Percentiles rank a stretch among this genome's conserved stretches.
phyloP scores from a whole-genome alignment of 2,329 filamentous ascomycete species.

The Diaporthe sp. region DNA sequence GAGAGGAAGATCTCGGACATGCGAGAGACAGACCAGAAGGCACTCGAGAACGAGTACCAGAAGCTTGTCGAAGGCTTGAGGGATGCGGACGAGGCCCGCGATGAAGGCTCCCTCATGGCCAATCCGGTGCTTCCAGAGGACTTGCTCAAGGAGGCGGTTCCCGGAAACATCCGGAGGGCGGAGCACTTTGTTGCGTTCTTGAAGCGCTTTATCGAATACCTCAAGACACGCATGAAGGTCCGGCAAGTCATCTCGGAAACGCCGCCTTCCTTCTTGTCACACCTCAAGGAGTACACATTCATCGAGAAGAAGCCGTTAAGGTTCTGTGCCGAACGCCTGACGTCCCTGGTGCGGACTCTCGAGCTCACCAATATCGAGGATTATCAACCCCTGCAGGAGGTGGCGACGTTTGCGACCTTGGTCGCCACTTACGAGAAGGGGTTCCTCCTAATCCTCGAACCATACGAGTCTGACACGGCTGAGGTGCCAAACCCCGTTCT shows the following conservation, averaged over 20 bases:
- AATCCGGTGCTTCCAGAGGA: conserved; percentile 96
- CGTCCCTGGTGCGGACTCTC: conserved; percentile 92
- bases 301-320: conserved; percentile 95
- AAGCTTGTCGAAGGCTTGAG: conserved; percentile 93
- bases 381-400: conserved; percentile 95
- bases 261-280: conserved; percentile 89
- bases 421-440: conserved; percentile 97
- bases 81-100: conserved; percentile 86
- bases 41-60: conserved; percentile 93
- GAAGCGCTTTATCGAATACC: conserved; percentile 96
- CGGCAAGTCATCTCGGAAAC: conserved; percentile 98
- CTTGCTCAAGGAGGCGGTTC: conserved; percentile 92
- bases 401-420: conserved; percentile 95
- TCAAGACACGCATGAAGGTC: conserved; percentile 98
- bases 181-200: conserved; percentile 97
- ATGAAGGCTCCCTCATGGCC: conserved; percentile 97
- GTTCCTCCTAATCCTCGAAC: conserved; percentile 95
- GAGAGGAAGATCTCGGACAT: conserved; percentile 93
- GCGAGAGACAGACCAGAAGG: conserved; percentile 94
- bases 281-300: conserved; percentile 95
- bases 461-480: conserved; percentile 93
- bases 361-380: conserved; percentile 98
- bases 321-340: conserved; percentile 94
- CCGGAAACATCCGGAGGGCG: conserved; percentile 93
- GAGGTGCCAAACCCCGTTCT: conserved; percentile 97